Evolutionary conservation across 2,329 filamentous ascomycete species (phyloP), one percentile per base, ranked within the genome.

Genomic region (Fusarium brachygibbosum): DNA sequence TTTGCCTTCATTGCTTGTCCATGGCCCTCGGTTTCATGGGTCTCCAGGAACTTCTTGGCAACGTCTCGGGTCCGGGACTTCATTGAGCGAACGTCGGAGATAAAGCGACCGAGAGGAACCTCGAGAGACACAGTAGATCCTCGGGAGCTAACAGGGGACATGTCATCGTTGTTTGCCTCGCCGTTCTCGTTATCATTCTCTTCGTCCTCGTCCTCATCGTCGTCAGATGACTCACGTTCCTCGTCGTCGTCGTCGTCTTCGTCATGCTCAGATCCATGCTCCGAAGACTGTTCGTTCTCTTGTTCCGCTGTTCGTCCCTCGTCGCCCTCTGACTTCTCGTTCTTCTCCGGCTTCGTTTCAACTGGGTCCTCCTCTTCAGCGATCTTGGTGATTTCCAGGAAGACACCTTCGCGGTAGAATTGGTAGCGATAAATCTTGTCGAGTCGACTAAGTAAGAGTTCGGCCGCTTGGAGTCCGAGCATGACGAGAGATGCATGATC

Each of bases 391-490:
- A 99, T 97, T 78, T 99, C 95, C 3, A 91, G 86, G 72, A 98
- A 94, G 42, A 99, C 96, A 35, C 96, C 96, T 81, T 99, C 97
- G 1, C 96, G 92, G 76, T 99, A 97, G 72, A 99, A 95, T 74
- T 99, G 97, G 74, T 98, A 97, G 28, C 93, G 90, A 76, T 99
- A 99, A 31, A 98, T 92, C 23, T 90, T 86, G 67, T 94, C 93
- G 8, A 99, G 83, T 19, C 97, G 90, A 74, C 90, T 91, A 63
- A 98, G 86, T 1, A 99, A 86, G 8, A 99, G 84, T 78, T 98
- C 94, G 0, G 95, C 93, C 37, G 94, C 95, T 76, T 97, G 93
- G 17, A 99, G 83, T 19, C 93, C 95, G 70, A 91, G 91, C 66
- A 94, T 92, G 12, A 98, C 94, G 7, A 99, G 84, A 3, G 91